phyloP scores from a whole-genome alignment of 768 basidiomycete genomes.

The Tephrocybe rancida region DNA sequence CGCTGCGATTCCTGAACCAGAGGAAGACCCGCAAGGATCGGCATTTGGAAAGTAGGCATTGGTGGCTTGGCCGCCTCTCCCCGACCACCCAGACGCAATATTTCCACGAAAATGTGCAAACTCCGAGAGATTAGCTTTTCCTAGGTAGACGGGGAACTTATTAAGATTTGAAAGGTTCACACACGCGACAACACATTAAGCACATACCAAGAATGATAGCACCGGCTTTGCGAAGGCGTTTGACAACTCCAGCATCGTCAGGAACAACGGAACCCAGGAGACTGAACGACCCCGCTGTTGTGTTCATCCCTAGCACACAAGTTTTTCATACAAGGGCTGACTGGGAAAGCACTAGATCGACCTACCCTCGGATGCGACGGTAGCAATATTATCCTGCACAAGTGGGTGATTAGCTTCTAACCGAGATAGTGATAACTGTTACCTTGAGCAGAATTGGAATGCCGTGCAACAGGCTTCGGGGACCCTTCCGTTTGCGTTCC shows the following conservation, averaged over 20 bases:
- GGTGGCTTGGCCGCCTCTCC: conserved; percentile 26
- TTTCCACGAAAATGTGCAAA: conserved; percentile 51
- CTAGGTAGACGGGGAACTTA: conserved; percentile 22
- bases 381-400: conserved; percentile 49
- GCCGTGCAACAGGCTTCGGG: conserved; percentile 53
- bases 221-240: conserved; percentile 42
- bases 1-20: conserved; percentile 57
- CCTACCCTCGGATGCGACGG: conserved; percentile 43
- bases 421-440: too few species aligned
- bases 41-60: conserved; percentile 38
- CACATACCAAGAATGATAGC: conserved; percentile 46
- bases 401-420: too few species aligned
- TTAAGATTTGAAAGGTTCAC: neutral
- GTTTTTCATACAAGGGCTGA: neutral
- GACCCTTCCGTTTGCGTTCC: conserved; percentile 42
- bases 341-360: neutral
- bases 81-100: conserved; percentile 43
- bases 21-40: conserved; percentile 60
- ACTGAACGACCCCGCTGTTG: conserved; percentile 47
- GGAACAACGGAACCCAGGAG: conserved; percentile 45
- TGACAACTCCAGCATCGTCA: conserved; percentile 47
- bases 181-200: too few species aligned
- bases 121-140: conserved; percentile 60
- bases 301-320: conserved; percentile 39
- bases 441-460: conserved; percentile 56